Evolutionary conservation across 108 stramenopile species (phyloP).

Genomic region (Parietichytrium sp.): DNA sequence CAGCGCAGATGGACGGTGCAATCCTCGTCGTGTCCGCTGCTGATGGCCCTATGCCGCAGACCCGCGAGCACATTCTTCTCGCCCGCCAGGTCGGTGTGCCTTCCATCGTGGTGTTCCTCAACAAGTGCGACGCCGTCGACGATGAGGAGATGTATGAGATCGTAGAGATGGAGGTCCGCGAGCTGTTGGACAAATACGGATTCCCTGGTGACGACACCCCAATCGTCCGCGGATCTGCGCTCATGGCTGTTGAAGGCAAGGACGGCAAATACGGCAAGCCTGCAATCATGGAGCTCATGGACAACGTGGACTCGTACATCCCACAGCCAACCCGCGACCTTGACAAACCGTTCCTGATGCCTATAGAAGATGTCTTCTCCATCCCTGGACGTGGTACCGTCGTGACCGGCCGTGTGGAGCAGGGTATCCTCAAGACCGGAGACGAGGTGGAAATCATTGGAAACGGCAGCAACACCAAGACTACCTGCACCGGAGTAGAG

Average conservation of each 20-base stretch:
- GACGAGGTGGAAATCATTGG: constrained; percentile 93
- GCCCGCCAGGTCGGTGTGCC: constrained; percentile 98
- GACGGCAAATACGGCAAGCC: constrained; percentile 80
- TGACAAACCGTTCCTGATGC: constrained; percentile 99
- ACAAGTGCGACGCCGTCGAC: constrained; percentile 95
- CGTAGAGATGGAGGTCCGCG: constrained; percentile 99
- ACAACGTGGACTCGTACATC: constrained; percentile 82
- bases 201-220: constrained; percentile 94
- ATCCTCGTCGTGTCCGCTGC: constrained; percentile 97
- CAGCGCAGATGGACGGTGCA: constrained; percentile 98
- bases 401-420: constrained; percentile 94
- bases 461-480: constrained; percentile 70
- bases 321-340: constrained; percentile 84
- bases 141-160: constrained; percentile 97
- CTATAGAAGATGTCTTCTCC: constrained; percentile 96
- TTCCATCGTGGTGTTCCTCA: constrained; percentile 92
- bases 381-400: constrained; percentile 99
- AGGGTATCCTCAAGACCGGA: constrained; percentile 87
- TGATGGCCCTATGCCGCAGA: constrained; percentile 99
- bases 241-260: constrained; percentile 87
- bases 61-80: constrained; percentile 96
- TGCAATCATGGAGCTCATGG: constrained; percentile 88
- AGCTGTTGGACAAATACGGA: constrained; percentile 92
- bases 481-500: constrained; percentile 95
- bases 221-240: constrained; percentile 93